Base-by-base conservation (phyloP, 169 alveolate genomes). In the Babesia microti region DNA sequence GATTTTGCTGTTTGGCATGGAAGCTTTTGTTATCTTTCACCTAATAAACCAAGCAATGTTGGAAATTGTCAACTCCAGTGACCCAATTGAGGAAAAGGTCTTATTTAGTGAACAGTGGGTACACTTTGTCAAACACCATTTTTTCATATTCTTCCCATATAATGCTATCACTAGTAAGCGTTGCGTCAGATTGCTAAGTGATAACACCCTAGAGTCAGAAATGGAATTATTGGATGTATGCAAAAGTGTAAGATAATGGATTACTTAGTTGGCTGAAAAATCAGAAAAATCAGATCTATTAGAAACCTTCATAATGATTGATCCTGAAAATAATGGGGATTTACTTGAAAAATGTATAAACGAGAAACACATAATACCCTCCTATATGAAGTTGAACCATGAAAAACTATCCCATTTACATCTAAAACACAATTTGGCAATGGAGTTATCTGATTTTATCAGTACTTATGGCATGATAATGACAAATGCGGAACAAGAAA, bases 261-360 rank as follows among this genome's bases (percentile, higher is more conserved):
- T 7, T 42, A 26, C 18, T 6, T 22, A 57, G 69, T 47, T 65
- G 68, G 37, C 35, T 0, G 28, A 55, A 28, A 56, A 55, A 27
- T 23, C 70, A 15, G 30, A 56, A 30, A 27, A 37, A 1, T 68
- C 53, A 23, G 36, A 45, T 5, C 50, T 37, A n/a, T 41, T 65
- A 15, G 70, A 65, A 24, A 50, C 70, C 24, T 55, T 50, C 42
- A 49, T 56, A 11, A 65, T 65, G 76, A 28, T 65, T n/a, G 76
- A 65, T 36, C 18, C 76, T 14, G 76, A 65, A 39, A 37, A 47
- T 15, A 68, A 65, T 17, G 12, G 56, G 21, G 41, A 29, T 0
- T 39, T 65, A 19, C 53, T 65, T 33, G 45, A 48, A 35, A 21
- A 9, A 27, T 51, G 60, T 24, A 36, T 65, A 4, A 12, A 45